A percentile compares a stretch with the other conserved stretches of the same genome.
phyloP scores from a whole-genome alignment of 176 grass and related monocot species.

The barley (Hordeum vulgare) region MorexV3_pseudomolecules_assembly NC_058519.1:57079853-57080352 shows the following conservation, averaged over 20 bases:
- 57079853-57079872: neutral
- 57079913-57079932: neutral
- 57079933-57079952: neutral
- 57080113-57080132: neutral
- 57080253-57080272: neutral
- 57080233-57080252: no score
- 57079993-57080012: neutral
- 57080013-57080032: neutral
- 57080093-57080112: neutral
- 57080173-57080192: neutral
- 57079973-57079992: neutral
- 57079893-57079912: neutral
- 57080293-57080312: neutral
- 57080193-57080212: neutral
- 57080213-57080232: neutral
- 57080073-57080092: neutral
- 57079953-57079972: neutral
- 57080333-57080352: neutral
- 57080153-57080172: neutral
- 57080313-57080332: slow-evolving; percentile 10
- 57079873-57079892: neutral
- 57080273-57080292: neutral
- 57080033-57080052: neutral
- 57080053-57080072: neutral
- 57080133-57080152: neutral